Evolutionary conservation across 2,329 filamentous ascomycete species (phyloP).

Genomic region (Ophiostoma novo-ulmi): DNA sequence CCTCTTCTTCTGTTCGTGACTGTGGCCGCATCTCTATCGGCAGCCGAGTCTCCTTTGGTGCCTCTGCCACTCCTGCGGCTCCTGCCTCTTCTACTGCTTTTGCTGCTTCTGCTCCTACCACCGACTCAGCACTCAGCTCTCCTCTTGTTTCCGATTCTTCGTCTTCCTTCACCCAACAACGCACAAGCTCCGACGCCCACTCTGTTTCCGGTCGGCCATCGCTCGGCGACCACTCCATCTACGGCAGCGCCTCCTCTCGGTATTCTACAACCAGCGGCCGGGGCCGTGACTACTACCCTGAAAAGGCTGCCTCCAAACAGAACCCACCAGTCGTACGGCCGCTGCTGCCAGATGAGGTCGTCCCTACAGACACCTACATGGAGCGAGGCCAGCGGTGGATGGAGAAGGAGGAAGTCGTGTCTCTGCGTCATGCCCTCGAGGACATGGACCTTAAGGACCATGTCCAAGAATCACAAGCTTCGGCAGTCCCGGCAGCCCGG

Average conservation of each 20-base stretch:
- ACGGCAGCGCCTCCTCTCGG: slow-evolving; percentile 46
- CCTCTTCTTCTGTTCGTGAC: slow-evolving; percentile 29
- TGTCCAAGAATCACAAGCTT: neutral
- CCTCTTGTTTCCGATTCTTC: slow-evolving; percentile 21
- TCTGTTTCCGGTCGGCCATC: slow-evolving; percentile 20
- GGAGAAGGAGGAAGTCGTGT: slow-evolving; percentile 71
- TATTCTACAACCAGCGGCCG: slow-evolving; percentile 44
- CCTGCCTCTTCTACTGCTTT: slow-evolving; percentile 27
- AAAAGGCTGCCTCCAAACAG: slow-evolving; percentile 31
- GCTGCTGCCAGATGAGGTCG: slow-evolving; percentile 55
- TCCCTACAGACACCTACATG: slow-evolving; percentile 64
- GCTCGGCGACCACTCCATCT: slow-evolving; percentile 38
- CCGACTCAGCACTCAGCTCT: neutral
- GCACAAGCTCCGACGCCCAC: slow-evolving; percentile 24
- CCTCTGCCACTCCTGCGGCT: neutral
- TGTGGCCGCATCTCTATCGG: slow-evolving; percentile 18
- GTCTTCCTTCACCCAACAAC: slow-evolving; percentile 29
- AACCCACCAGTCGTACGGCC: slow-evolving; percentile 31
- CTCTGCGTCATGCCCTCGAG: slow-evolving; percentile 66
- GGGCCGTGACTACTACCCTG: slow-evolving; percentile 51
- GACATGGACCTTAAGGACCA: slow-evolving; percentile 56
- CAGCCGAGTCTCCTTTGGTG: slow-evolving; percentile 20
- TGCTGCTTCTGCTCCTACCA: slow-evolving; percentile 3
- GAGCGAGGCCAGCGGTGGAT: slow-evolving; percentile 71
- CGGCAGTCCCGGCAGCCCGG: slow-evolving; percentile 20